A percentile compares a stretch with the other conserved stretches of the same genome.
Evolutionary conservation across 2,329 filamentous ascomycete genomes (phyloP).

Genomic region (Cladophialophora bantiana): DNA sequence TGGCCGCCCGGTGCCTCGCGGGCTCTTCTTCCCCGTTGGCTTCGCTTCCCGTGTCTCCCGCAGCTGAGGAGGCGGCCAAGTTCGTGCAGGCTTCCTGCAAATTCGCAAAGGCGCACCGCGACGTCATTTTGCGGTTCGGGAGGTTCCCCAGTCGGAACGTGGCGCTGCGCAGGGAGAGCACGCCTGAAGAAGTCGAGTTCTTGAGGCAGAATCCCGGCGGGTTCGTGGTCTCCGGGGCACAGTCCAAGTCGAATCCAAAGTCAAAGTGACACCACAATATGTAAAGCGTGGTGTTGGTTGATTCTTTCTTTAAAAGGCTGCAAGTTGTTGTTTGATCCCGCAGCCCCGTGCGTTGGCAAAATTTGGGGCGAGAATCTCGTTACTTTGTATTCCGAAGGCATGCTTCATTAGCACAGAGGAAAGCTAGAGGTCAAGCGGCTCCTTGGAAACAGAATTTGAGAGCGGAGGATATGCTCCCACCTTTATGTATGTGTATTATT

Average conservation of each 20-base stretch:
- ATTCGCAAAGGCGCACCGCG: constrained; percentile 38
- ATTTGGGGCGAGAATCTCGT: background rate
- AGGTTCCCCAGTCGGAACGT: constrained; percentile 42
- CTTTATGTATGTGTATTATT: background rate
- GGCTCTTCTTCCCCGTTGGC: background rate
- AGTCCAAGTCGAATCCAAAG: background rate
- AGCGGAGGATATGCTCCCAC: background rate
- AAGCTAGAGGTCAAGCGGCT: background rate
- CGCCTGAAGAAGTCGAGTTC: constrained; percentile 31
- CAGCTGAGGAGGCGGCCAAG: constrained; percentile 26
- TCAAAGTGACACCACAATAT: background rate
- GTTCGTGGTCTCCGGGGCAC: constrained; percentile 2
- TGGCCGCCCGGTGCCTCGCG: constrained; percentile 32
- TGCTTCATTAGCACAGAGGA: background rate
- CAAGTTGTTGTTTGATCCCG: background rate
- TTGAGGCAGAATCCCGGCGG: constrained; percentile 33
- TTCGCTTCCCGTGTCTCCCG: constrained; percentile 3
- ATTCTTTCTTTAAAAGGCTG: background rate
- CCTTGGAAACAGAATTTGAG: background rate
- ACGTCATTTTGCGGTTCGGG: constrained; percentile 39
- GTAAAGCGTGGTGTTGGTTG: background rate
- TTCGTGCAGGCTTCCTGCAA: constrained; percentile 34
- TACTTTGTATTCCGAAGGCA: background rate
- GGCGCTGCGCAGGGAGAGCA: constrained; percentile 38
- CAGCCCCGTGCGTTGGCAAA: background rate